Base-by-base conservation (phyloP, 2,329 filamentous ascomycete species). In the Talaromyces islandicus region DNA sequence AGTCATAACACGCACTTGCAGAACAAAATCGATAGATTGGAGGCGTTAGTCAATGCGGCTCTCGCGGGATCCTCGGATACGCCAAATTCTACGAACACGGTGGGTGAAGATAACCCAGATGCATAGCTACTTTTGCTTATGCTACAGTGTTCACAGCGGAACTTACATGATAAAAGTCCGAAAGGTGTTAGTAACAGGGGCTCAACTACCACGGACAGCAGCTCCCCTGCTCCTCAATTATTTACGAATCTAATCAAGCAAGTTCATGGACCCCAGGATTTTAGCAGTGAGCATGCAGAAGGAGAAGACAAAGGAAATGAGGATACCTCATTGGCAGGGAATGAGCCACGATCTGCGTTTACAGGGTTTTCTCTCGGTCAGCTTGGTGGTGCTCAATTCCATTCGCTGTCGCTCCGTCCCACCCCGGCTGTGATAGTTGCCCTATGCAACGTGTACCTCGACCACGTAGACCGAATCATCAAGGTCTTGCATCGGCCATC, bases 401-500 rank as follows among this genome's bases (percentile, higher is more conserved):
- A 41, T 25, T 59, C 57, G 21, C 35, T 59, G 30, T 35, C 38
- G 11, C 43, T 61, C 3, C 59, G 59, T 7, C 59, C 55, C 3
- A 32, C 55, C 6, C 56, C 48, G 19, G 35, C 41, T 19, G 54
- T 61, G n/a, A 48, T 56, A 41, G 24, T 43, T 54, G 51, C 62
- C 17, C 48, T 66, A 19, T 64, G 61, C 29, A 51, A 60, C 19
- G 53, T 66, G 10, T 67, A 66, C 35, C 57, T 66, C n/a, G 38
- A 62, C 25, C 62, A 66, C 17, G 59, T 65, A 27, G 65, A 67
- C 53, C 63, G 64, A 2, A 54, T 67, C 12, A 62, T 66, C 12
- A 66, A 67, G 52, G 56, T 66, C n/a, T 54, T 67, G 4, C 66
- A 68, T 57, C 58, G 65, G 1, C 64, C 65, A n/a, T 64, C 62